Percentiles rank a stretch among this genome's conserved stretches.
Evolutionary conservation across 2,329 filamentous ascomycete genomes (phyloP).

Genomic region (Aspergillus floridensis): DNA sequence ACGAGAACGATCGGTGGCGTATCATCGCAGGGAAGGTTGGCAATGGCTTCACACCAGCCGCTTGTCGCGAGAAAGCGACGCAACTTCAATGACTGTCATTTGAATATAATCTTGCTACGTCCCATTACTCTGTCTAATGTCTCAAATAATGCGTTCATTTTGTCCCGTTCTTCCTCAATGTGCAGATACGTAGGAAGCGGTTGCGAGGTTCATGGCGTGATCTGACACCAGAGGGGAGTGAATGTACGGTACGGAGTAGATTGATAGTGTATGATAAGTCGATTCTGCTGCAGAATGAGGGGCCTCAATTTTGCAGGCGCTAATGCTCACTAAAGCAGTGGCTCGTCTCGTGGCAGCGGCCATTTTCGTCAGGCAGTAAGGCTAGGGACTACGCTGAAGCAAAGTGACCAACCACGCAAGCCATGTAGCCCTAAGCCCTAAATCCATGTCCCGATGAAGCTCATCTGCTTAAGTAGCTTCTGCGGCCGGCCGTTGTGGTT

Average conservation of each 20-base stretch:
- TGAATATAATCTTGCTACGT: conserved; percentile 2
- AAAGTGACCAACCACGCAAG: background rate
- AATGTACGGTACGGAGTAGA: conserved; percentile 10
- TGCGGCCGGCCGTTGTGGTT: conserved; percentile 16
- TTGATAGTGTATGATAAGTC: conserved; percentile 16
- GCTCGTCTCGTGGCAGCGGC: background rate
- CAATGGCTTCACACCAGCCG: conserved; percentile 79
- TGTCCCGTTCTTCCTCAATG: conserved; percentile 11
- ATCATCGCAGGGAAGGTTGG: conserved; percentile 89
- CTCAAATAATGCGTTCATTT: background rate
- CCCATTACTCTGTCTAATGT: background rate
- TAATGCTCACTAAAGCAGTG: conserved; percentile 4
- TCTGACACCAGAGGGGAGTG: conserved; percentile 13
- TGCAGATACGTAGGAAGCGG: conserved; percentile 9
- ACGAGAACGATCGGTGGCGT: conserved; percentile 74
- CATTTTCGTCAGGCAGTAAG: background rate
- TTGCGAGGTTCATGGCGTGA: conserved; percentile 9
- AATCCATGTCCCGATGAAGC: conserved; percentile 11
- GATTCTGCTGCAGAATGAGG: conserved; percentile 5
- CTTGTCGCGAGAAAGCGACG: conserved; percentile 77
- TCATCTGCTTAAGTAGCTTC: conserved; percentile 15
- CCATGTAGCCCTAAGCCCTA: conserved; percentile 22
- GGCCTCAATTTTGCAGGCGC: conserved; percentile 1
- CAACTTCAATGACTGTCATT: conserved; percentile 25
- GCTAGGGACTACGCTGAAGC: background rate